These are phyloP conservation scores for Geosiphon pyriformis DNA, from an alignment of 192 early-diverging fungal genomes.

Conservation along the genomic window DNA sequence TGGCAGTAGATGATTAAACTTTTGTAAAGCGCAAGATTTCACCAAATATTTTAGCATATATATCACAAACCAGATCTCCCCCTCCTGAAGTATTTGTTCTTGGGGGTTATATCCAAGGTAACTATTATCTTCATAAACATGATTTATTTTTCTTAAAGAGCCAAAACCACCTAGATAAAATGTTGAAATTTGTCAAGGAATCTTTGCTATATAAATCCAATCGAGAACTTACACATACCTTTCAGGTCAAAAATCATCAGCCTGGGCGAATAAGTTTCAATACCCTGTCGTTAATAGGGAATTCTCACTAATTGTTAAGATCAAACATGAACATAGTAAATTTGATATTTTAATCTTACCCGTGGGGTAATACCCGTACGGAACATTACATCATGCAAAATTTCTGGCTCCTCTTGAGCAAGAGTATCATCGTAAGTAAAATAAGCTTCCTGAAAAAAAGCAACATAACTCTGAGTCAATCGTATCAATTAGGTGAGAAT, in stretches of 20 bases:
- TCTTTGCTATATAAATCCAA: background rate
- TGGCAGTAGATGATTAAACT: no score
- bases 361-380: constrained; percentile 41
- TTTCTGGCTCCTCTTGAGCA: constrained; percentile 31
- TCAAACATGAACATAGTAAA: background rate
- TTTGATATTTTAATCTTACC: constrained; percentile 24
- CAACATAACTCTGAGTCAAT: no score
- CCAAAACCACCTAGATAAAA: constrained; percentile 35
- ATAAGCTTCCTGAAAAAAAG: constrained; percentile 39
- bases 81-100: no score
- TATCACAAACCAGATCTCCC: no score
- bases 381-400: constrained; percentile 55
- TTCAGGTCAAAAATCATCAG: constrained; percentile 76
- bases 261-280: constrained; percentile 70
- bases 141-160: constrained; percentile 35
- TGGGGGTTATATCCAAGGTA: no score
- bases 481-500: no score
- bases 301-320: background rate
- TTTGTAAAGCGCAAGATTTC: background rate
- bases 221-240: constrained; percentile 35
- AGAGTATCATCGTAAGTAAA: constrained; percentile 38
- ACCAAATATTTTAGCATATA: no score
- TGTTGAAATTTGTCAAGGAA: background rate
- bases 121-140: constrained; percentile 39
- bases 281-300: constrained; percentile 43